phyloP scores from a whole-genome alignment of 2,329 filamentous ascomycete genomes.

The Xylariaceae sp. region DNA sequence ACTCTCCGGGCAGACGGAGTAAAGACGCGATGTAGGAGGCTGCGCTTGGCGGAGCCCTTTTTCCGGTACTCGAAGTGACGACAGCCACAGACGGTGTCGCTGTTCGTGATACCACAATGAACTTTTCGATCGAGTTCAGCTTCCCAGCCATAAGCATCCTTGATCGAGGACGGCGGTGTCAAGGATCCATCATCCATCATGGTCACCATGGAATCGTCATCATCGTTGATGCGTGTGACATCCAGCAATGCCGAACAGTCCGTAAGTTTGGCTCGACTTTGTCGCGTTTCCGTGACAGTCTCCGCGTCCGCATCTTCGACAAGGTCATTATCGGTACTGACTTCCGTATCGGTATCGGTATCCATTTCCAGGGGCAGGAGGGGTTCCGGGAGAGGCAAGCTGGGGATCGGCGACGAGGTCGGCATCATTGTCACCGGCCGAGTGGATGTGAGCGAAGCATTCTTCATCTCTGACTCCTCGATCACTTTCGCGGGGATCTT shows the following conservation, averaged over 20 bases:
- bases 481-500: slow-evolving; percentile 23
- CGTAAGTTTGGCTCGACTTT: slow-evolving; percentile 23
- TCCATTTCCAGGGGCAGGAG: slow-evolving; percentile 16
- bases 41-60: slow-evolving; percentile 22
- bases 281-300: slow-evolving; percentile 9
- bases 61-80: slow-evolving; percentile 21
- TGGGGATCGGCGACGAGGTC: slow-evolving; percentile 10
- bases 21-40: slow-evolving; percentile 34
- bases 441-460: slow-evolving; percentile 13
- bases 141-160: slow-evolving; percentile 48
- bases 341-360: slow-evolving; percentile 20
- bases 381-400: slow-evolving; percentile 12
- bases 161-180: slow-evolving; percentile 19
- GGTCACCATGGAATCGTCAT: slow-evolving; percentile 18
- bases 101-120: slow-evolving; percentile 14
- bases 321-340: slow-evolving; percentile 11
- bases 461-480: slow-evolving; percentile 17
- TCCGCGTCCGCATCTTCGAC: slow-evolving; percentile 7
- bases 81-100: slow-evolving; percentile 10
- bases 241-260: slow-evolving; percentile 33
- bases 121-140: slow-evolving; percentile 34
- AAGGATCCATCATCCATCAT: slow-evolving; percentile 22
- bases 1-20: slow-evolving; percentile 14
- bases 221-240: slow-evolving; percentile 23
- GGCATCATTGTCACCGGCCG: slow-evolving; percentile 5